Percentiles rank a stretch among this genome's conserved stretches.
Evolutionary conservation across 2,329 filamentous ascomycete genomes (phyloP).

Genomic region (Xylariaceae sp.): DNA sequence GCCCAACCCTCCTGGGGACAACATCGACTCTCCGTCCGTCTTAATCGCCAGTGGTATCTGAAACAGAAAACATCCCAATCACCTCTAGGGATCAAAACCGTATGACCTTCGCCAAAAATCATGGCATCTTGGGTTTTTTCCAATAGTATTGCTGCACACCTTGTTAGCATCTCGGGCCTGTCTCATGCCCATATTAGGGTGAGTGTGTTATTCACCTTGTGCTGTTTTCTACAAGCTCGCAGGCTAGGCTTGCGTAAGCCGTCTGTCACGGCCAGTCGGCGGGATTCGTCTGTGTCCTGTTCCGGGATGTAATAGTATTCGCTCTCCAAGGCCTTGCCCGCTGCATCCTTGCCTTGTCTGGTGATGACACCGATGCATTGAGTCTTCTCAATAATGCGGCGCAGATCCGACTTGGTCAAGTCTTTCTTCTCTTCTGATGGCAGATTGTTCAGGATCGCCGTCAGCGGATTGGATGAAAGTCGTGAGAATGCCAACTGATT

Average conservation of each 20-base stretch:
- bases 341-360: conserved; percentile 91
- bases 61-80: background rate
- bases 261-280: conserved; percentile 77
- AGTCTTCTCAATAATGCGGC: conserved; percentile 67
- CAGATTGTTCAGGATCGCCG: conserved; percentile 82
- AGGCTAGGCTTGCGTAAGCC: conserved; percentile 85
- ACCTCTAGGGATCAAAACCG: background rate
- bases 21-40: background rate
- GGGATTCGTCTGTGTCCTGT: conserved; percentile 72
- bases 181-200: conserved; percentile 8
- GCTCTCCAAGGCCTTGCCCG: conserved; percentile 87
- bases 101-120: conserved; percentile 11
- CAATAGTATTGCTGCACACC: conserved; percentile 62
- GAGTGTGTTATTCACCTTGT: conserved; percentile 70
- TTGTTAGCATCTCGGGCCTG: conserved; percentile 18
- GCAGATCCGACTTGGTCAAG: conserved; percentile 61
- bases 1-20: background rate
- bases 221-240: conserved; percentile 86
- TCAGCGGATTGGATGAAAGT: conserved; percentile 84
- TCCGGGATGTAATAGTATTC: conserved; percentile 97
- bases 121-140: conserved; percentile 61
- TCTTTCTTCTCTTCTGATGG: conserved; percentile 61
- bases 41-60: background rate
- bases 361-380: conserved; percentile 82
- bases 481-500: conserved; percentile 96